A percentile compares a stretch with the other conserved stretches of the same genome.
Evolutionary conservation across 2,329 filamentous ascomycete genomes (phyloP).

Genomic region (Scytalidium sp.): DNA sequence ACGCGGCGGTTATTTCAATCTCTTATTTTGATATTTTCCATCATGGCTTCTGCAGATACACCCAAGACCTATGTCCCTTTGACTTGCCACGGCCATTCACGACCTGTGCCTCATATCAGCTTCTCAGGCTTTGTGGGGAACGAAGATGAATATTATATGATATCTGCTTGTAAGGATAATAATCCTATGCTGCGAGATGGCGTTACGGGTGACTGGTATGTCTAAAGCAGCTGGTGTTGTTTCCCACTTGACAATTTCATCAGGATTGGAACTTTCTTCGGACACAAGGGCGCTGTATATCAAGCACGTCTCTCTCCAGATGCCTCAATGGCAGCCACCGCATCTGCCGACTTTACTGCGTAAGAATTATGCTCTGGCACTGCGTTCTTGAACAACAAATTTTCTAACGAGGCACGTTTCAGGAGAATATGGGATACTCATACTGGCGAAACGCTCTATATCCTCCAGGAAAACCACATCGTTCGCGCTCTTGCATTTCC

Average conservation of each 20-base stretch:
- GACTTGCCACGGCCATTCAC: constrained; percentile 73
- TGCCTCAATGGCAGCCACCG: constrained; percentile 84
- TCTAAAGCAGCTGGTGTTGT: constrained; percentile 1
- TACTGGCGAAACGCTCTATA: constrained; percentile 83
- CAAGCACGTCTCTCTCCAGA: constrained; percentile 88
- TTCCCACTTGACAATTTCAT: constrained; percentile 14
- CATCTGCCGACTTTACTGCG: constrained; percentile 94
- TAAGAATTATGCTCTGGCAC: constrained; percentile 39
- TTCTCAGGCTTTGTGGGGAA: constrained; percentile 59
- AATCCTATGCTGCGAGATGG: constrained; percentile 98
- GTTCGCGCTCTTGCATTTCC: constrained; percentile 92
- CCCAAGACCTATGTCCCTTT: constrained; percentile 53
- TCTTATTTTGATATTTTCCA: background rate
- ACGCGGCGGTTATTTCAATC: background rate
- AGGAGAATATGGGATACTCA: constrained; percentile 98
- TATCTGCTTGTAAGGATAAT: constrained; percentile 81
- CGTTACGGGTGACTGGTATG: constrained; percentile 87
- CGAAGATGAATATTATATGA: constrained; percentile 69
- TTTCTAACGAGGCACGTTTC: constrained; percentile 26
- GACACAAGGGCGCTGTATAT: constrained; percentile 98
- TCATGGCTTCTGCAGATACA: constrained; percentile 24
- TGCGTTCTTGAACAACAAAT: background rate
- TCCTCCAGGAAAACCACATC: constrained; percentile 90
- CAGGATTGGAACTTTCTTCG: constrained; percentile 94
- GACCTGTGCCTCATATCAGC: constrained; percentile 70